phyloP scores from a whole-genome alignment of 176 grass and related monocot genomes.

The Poa pratensis region DNA sequence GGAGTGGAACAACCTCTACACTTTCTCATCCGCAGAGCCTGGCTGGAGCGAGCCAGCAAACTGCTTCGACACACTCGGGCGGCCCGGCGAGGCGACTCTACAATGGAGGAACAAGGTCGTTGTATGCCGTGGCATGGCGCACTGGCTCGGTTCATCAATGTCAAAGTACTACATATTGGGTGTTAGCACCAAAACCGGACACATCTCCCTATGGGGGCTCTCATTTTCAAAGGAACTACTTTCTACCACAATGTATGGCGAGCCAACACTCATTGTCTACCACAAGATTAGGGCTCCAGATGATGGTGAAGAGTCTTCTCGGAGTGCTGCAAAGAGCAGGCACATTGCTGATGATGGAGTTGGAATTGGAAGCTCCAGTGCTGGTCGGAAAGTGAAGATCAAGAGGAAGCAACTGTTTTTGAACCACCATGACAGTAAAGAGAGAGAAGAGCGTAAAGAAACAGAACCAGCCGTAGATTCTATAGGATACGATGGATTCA shows the following conservation, averaged over 20 bases:
- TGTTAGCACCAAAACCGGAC: not conserved
- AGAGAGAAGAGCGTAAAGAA: conserved; percentile 50
- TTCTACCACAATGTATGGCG: not conserved
- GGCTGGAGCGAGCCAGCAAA: not conserved
- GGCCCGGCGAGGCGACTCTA: not conserved
- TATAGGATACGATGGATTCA: conserved; percentile 33
- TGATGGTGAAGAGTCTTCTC: conserved; percentile 5
- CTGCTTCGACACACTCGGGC: not conserved
- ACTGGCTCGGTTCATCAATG: not conserved
- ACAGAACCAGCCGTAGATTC: conserved; percentile 44
- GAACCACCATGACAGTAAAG: conserved; percentile 49
- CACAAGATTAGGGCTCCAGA: conserved; percentile 10
- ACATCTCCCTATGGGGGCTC: not conserved
- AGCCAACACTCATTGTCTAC: not conserved
- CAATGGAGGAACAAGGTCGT: not conserved
- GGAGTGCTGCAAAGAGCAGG: conserved; percentile 2
- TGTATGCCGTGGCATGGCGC: not conserved
- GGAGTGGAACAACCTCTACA: not conserved
- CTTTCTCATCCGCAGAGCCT: not conserved
- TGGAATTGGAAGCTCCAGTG: conserved; percentile 22
- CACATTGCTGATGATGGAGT: conserved; percentile 29
- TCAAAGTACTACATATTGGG: not conserved
- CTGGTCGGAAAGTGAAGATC: conserved; percentile 57
- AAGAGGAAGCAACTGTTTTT: conserved; percentile 75
- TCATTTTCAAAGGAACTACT: not conserved